A percentile compares a stretch with the other conserved stretches of the same genome.
phyloP scores from a whole-genome alignment of 192 early-diverging fungal species.

The Rhizoclosmatium globosum region DNA sequence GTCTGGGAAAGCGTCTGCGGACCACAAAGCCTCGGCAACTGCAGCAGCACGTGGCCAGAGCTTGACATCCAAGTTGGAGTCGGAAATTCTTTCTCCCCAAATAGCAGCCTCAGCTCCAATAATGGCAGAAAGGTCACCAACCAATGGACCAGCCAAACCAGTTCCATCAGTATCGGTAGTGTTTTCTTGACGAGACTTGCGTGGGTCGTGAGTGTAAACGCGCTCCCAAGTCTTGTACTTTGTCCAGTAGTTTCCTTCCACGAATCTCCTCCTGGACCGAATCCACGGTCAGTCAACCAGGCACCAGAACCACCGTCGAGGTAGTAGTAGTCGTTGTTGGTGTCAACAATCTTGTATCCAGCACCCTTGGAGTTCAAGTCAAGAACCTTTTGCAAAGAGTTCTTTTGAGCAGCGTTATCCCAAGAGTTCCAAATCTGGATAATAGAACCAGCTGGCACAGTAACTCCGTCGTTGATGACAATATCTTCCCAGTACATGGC shows the following conservation, averaged over 20 bases:
- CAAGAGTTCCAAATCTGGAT: constrained; percentile 27
- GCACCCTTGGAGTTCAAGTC: constrained; percentile 6
- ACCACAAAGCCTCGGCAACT: constrained; percentile 31
- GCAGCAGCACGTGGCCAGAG: constrained; percentile 37
- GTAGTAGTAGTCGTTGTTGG: constrained; percentile 27
- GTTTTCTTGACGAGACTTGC: constrained; percentile 8
- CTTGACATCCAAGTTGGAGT: constrained; percentile 33
- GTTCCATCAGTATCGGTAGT: not conserved
- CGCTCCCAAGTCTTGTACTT: constrained; percentile 25
- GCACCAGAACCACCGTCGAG: constrained; percentile 31
- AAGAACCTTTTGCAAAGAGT: constrained; percentile 15
- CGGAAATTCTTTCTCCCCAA: constrained; percentile 30
- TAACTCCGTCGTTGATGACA: constrained; percentile 14
- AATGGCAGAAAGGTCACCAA: not conserved
- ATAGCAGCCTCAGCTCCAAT: constrained; percentile 21
- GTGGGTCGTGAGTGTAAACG: constrained; percentile 32
- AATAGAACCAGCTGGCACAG: not conserved
- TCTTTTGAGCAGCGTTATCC: not conserved
- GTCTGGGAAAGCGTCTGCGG: constrained; percentile 7
- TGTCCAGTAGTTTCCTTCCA: constrained; percentile 33
- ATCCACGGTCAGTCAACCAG: constrained; percentile 26
- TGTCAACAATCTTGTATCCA: constrained; percentile 32
- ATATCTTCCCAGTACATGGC: constrained; percentile 35
- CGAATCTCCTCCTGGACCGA: not conserved
- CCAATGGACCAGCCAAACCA: constrained; percentile 4